Evolutionary conservation across 768 basidiomycete species (phyloP).

Genomic region (Leucocoprinus leucothites): DNA sequence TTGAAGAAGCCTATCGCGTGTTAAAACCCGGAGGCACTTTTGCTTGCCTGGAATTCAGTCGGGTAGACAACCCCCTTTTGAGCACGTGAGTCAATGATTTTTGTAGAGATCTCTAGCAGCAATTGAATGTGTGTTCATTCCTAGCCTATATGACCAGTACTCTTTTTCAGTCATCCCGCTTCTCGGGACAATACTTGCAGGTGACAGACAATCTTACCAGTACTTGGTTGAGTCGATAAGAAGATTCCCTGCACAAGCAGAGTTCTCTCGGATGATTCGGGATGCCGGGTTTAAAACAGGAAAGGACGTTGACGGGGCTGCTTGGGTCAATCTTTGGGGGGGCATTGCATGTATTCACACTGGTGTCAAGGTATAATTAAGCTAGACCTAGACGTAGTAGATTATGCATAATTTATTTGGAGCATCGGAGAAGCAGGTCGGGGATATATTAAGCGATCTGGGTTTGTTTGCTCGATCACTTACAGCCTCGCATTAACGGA

Average conservation of each 20-base stretch:
- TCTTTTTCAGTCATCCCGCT: conserved; percentile 95
- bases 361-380: conserved; percentile 70
- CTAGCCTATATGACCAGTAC: conserved; percentile 89
- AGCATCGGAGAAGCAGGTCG: conserved; percentile 1
- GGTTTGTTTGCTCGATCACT: conserved; percentile 26
- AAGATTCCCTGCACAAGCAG: conserved; percentile 82
- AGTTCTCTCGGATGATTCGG: conserved; percentile 86
- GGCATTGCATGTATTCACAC: conserved; percentile 86
- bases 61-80: conserved; percentile 84
- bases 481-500: not conserved
- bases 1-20: conserved; percentile 88
- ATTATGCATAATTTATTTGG: not conserved
- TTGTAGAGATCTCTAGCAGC: not conserved
- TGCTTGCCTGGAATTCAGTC: conserved; percentile 95
- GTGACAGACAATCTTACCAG: conserved; percentile 93
- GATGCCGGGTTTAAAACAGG: conserved; percentile 82
- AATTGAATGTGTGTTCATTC: conserved; percentile 12
- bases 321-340: conserved; percentile 84
- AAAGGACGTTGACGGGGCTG: conserved; percentile 71
- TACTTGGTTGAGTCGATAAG: conserved; percentile 98
- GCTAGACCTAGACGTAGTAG: not conserved
- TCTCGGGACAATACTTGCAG: conserved; percentile 94
- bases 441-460: not conserved
- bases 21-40: conserved; percentile 96
- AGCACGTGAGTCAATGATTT: conserved; percentile 59